Evolutionary conservation across 148 eudicot genomes (phyloP).

Genomic region (Chenopodium berlandieri): DNA sequence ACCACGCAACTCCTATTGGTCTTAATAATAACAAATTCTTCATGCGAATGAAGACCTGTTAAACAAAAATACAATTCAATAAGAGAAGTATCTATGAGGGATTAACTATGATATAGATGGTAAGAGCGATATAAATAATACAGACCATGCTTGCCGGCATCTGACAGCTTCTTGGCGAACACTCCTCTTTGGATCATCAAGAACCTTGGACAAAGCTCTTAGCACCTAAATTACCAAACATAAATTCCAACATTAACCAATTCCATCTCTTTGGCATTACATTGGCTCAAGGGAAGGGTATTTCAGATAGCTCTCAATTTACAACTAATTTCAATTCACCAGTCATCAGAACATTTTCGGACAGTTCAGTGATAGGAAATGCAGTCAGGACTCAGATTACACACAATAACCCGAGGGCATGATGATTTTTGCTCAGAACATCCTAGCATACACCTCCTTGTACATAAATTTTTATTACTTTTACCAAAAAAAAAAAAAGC

Average conservation of each 20-base stretch:
- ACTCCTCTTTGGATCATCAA: constrained; percentile 86
- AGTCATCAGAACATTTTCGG: background rate
- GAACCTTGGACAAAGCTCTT: constrained; percentile 58
- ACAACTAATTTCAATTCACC: background rate
- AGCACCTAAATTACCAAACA: constrained; percentile 51
- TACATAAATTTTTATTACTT: no score
- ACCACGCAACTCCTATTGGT: background rate
- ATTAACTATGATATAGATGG: background rate
- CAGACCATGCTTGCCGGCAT: constrained; percentile 91
- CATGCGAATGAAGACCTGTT: constrained; percentile 60
- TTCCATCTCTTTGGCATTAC: background rate
- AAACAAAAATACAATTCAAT: background rate
- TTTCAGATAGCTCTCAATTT: background rate
- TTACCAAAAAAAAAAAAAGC: background rate
- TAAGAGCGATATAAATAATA: background rate
- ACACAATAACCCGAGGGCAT: background rate
- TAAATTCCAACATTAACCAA: background rate
- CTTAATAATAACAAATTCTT: constrained; percentile 3
- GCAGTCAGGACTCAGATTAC: background rate
- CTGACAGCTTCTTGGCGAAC: constrained; percentile 93
- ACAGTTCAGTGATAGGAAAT: background rate
- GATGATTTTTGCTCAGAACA: background rate
- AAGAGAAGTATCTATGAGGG: background rate
- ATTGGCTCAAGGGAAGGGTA: background rate
- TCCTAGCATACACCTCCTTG: background rate